Conservation (phyloP, 2,329 filamentous ascomycete genomes). For the Diaporthe eres region DNA sequence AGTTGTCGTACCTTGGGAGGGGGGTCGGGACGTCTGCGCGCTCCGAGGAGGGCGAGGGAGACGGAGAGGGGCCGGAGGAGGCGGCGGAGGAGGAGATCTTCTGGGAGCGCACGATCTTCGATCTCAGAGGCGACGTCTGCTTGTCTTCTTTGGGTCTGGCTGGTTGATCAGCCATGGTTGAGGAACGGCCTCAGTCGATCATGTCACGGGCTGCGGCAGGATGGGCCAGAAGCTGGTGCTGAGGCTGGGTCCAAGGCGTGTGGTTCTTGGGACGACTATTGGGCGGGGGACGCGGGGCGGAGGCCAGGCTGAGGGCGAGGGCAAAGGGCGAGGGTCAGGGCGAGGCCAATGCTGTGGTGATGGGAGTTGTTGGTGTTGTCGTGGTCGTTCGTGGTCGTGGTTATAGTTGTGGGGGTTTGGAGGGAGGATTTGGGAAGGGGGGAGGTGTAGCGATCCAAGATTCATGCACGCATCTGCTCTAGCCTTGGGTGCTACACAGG, state of each 20-base stretch:
- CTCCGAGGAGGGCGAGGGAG: constrained; percentile 28
- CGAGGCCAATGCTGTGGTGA: background rate
- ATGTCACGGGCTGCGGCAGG: constrained; percentile 43
- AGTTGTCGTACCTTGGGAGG: constrained; percentile 45
- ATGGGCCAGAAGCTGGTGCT: constrained; percentile 27
- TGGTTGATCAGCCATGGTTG: constrained; percentile 60
- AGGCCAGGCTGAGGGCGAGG: background rate
- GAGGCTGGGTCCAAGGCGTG: background rate
- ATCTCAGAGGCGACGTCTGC: constrained; percentile 55
- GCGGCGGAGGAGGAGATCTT: constrained; percentile 60
- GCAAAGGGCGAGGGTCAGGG: background rate
- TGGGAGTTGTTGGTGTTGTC: background rate
- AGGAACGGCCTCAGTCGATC: constrained; percentile 45
- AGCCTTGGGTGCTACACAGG: constrained; percentile 19
- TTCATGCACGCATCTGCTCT: constrained; percentile 18
- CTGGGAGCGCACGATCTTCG: constrained; percentile 66
- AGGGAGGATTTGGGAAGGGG: background rate
- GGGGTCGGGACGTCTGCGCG: constrained; percentile 28
- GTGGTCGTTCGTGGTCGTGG: background rate
- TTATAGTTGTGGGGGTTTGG: background rate
- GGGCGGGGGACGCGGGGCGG: background rate
- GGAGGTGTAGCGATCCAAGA: constrained; percentile 6
- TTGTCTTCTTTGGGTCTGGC: constrained; percentile 47
- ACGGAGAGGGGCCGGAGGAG: constrained; percentile 50
- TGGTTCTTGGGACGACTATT: background rate